phyloP scores from a whole-genome alignment of 139 green algal species.

The Gonium pectorale region DNA sequence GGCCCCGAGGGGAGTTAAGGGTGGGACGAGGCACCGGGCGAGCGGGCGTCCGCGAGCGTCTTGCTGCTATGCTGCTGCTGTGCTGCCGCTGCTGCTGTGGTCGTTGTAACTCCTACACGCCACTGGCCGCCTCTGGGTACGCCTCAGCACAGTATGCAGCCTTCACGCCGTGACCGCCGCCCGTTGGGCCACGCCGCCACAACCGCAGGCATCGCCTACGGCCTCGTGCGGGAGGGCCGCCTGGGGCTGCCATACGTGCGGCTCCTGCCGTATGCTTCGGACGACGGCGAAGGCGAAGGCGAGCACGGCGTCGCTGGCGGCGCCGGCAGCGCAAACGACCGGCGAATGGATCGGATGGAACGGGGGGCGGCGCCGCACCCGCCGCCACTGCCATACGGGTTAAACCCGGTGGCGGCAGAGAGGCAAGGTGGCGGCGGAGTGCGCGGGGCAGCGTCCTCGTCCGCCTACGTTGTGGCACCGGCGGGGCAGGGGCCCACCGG shows the following conservation, averaged over 20 bases:
- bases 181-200: not conserved
- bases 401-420: not conserved
- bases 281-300: not conserved
- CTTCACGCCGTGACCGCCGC: not conserved
- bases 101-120: not conserved
- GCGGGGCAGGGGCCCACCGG: not conserved
- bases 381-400: not conserved
- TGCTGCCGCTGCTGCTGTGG: not conserved
- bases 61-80: no score
- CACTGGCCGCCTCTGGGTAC: not conserved
- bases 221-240: conserved; percentile 17
- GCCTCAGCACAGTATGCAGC: not conserved
- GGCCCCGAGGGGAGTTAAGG: not conserved
- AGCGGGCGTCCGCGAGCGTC: no score
- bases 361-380: not conserved
- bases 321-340: not conserved
- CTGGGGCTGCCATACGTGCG: conserved; percentile 41
- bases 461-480: no score
- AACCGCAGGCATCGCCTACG: not conserved
- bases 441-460: no score
- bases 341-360: not conserved
- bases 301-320: not conserved
- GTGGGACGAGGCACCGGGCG: conserved; percentile 14
- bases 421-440: not conserved
- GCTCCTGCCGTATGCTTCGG: not conserved